A percentile compares a stretch with the other conserved stretches of the same genome.
Conservation (phyloP, 140 eudicot genomes). For the Cichorium intybus region DNA sequence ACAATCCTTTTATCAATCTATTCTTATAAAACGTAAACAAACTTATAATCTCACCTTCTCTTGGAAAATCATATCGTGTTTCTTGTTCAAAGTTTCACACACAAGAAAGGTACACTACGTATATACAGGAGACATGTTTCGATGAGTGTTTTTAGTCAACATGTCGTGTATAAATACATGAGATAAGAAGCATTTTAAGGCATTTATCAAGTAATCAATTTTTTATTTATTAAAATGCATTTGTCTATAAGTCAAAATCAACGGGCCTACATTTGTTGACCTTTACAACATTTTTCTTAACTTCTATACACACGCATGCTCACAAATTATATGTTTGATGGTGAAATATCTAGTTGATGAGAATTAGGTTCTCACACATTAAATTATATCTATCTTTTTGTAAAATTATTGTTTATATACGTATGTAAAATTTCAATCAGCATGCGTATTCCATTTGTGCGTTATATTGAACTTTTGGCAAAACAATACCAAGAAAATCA, state of each 20-base stretch:
- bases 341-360: slow-evolving; percentile 22
- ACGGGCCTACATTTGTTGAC: slow-evolving; percentile 26
- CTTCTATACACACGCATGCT: slow-evolving; percentile 25
- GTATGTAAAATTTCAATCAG: not conserved
- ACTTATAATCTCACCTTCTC: not conserved
- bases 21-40: no score
- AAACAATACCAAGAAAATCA: not conserved
- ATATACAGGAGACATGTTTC: not conserved
- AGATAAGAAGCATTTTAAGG: not conserved
- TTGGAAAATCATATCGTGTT: not conserved
- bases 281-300: slow-evolving; percentile 21
- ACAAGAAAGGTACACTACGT: slow-evolving; percentile 2
- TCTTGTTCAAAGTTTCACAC: slow-evolving; percentile 27
- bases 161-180: not conserved
- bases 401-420: not conserved
- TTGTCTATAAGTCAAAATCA: slow-evolving; percentile 7
- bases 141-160: slow-evolving; percentile 7
- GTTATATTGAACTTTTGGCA: not conserved
- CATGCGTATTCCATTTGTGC: not conserved
- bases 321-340: slow-evolving; percentile 20
- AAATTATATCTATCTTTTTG: not conserved
- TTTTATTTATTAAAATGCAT: not conserved
- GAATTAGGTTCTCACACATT: slow-evolving; percentile 15
- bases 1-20: no score
- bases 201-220: not conserved